Base-by-base conservation (phyloP, 2,329 filamentous ascomycete genomes). In the Trichoderma arundinaceum region DNA sequence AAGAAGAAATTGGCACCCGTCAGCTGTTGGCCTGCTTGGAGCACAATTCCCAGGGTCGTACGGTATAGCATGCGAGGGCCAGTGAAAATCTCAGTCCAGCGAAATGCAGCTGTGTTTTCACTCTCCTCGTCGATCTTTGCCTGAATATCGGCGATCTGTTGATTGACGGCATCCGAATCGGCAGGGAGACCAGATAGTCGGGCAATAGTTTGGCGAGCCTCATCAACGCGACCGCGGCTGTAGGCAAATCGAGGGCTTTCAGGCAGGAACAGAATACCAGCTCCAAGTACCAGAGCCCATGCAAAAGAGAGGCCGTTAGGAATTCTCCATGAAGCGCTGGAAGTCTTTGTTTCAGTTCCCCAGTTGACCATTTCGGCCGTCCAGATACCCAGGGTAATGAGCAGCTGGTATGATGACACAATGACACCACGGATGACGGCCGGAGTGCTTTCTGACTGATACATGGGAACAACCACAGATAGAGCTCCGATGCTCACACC, bases 1-100 rank as follows among this genome's bases (percentile, higher is more conserved):
- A 63, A 63, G 59, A 63, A 63, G 49, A 63, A 63, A 39, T 63
- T 63, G 38, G 59, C 59, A 38, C 59, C 59, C 3, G 59, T 63
- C n/a, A 63, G 28, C 17, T 63, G 59, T 49, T 63, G 59, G 17
- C 59, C 59, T 10, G 48, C 59, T 22, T 52, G 48, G 2, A 63
- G 59, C 9, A 63, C 59, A n/a, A 63, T 33, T 22, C 59, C 59
- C 2, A 63, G 39, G 49, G 33, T 22, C 2, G 59, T 63, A 2
- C 59, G 59, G 28, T 63, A 46, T n/a, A 63, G 9, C 59, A 63
- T 63, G 2, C 59, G 59, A 38, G 59, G 59, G 13, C n/a, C 59
- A 4, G 59, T 63, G 49, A 63, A 63, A 12, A 63, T 63, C 17
- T 63, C 59, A 3, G 59, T 63, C 59, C 59, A 63, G 8, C 8